A percentile compares a stretch with the other conserved stretches of the same genome.
Evolutionary conservation across 2,329 filamentous ascomycete genomes (phyloP).

Genomic region (Penicillium nordicum): DNA sequence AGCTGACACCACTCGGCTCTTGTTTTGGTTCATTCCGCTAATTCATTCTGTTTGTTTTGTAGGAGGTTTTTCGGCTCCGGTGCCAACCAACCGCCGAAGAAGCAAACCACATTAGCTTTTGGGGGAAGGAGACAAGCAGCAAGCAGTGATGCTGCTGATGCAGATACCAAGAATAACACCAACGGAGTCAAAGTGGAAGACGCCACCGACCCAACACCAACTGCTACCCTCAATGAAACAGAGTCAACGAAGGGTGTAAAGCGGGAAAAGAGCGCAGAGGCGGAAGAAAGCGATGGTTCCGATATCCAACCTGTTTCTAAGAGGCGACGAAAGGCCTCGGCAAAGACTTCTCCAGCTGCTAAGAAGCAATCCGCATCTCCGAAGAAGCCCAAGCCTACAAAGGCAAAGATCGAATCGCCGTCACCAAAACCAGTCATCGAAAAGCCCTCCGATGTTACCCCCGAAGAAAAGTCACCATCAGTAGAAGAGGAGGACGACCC

Average conservation of each 20-base stretch:
- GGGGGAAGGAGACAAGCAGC: conserved; percentile 53
- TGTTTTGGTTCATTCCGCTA: neutral
- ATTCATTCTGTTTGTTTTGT: conserved; percentile 8
- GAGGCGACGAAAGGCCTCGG: conserved; percentile 38
- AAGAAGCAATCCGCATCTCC: conserved; percentile 23
- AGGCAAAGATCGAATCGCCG: conserved; percentile 19
- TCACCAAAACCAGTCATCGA: conserved; percentile 27
- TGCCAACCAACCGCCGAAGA: conserved; percentile 58
- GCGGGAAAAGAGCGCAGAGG: conserved; percentile 38
- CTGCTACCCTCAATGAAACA: conserved; percentile 8
- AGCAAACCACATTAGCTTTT: conserved; percentile 78
- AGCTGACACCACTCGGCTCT: neutral
- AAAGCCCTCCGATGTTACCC: conserved; percentile 46
- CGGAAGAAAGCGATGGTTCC: conserved; percentile 50
- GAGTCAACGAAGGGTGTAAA: conserved; percentile 30
- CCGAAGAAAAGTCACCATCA: conserved; percentile 30
- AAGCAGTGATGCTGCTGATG: conserved; percentile 27
- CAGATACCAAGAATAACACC: conserved; percentile 21
- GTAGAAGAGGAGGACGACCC: conserved; percentile 37
- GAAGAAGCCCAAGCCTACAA: conserved; percentile 18
- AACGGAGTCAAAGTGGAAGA: conserved; percentile 14
- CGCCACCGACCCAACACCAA: conserved; percentile 4
- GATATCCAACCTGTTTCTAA: conserved; percentile 62
- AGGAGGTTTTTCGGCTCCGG: conserved; percentile 83
- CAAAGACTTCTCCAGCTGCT: conserved; percentile 35